These are phyloP conservation scores for Kockiozyma suomiensis DNA, from an alignment of 805 yeast genomes.

Conservation along the genomic window DNA sequence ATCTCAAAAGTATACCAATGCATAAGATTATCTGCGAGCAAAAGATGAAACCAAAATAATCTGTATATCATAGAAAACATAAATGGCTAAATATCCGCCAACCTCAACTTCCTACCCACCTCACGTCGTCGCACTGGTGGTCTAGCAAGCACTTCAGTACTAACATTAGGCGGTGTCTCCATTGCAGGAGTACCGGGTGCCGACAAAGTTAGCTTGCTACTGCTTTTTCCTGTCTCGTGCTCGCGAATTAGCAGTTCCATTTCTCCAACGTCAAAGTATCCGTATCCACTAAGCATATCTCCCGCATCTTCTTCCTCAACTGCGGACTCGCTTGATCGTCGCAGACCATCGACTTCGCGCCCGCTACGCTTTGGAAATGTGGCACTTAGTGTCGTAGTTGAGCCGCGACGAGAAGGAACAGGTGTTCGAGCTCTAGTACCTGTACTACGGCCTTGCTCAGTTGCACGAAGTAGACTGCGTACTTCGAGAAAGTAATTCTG, in stretches of 20 bases:
- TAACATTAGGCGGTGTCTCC: neutral
- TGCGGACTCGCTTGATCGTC: constrained; percentile 15
- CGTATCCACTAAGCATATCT: constrained; percentile 76
- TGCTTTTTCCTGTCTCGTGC: constrained; percentile 46
- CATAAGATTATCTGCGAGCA: too few relatives aligned
- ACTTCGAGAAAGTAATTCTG: constrained; percentile 63
- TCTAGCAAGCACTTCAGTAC: neutral
- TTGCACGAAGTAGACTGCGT: constrained; percentile 47
- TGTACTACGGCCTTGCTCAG: constrained; percentile 27
- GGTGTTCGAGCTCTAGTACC: constrained; percentile 35
- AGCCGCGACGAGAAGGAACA: constrained; percentile 26
- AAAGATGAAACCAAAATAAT: neutral
- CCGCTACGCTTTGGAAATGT: constrained; percentile 14
- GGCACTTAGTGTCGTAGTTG: neutral
- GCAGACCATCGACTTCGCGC: constrained; percentile 22
- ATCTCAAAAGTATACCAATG: neutral
- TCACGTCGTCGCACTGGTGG: constrained; percentile 50
- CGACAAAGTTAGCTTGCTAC: neutral
- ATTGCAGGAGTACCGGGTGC: constrained; percentile 7
- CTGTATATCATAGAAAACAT: too few relatives aligned
- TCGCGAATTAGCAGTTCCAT: constrained; percentile 64
- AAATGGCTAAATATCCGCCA: constrained; percentile 60
- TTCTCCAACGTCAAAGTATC: constrained; percentile 76
- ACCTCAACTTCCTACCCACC: constrained; percentile 64
- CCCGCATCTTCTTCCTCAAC: constrained; percentile 40